These are phyloP conservation scores for Eimeria sp. DNA, from an alignment of 169 alveolate genomes.

Conservation along the genomic window DNA sequence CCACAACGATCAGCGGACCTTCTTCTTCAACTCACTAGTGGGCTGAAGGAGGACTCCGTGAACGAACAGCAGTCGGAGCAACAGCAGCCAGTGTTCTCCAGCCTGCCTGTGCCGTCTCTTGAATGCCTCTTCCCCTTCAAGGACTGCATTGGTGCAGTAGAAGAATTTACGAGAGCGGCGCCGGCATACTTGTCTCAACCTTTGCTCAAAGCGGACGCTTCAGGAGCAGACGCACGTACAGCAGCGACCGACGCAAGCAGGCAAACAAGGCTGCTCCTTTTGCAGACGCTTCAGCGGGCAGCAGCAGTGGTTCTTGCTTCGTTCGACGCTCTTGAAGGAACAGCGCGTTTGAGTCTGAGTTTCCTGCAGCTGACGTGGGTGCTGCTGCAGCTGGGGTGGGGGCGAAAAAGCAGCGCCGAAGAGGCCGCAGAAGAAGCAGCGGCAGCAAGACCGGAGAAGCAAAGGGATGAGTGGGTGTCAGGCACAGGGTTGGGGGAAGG, in stretches of 20 bases:
- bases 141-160: conserved; percentile 1
- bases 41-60: not conserved
- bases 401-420: conserved; percentile 21
- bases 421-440: conserved; percentile 54
- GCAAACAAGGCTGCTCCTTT: not conserved
- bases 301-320: conserved; percentile 73
- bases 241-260: not conserved
- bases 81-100: conserved; percentile 66
- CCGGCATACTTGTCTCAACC: not conserved
- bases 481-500: conserved; percentile 83
- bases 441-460: conserved; percentile 53
- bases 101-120: conserved; percentile 76
- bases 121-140: conserved; percentile 61
- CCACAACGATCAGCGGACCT: conserved; percentile 1
- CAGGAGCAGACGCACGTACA: not conserved
- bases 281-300: conserved; percentile 54
- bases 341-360: conserved; percentile 53
- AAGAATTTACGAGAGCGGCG: conserved; percentile 39
- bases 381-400: conserved; percentile 76
- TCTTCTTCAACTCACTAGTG: conserved; percentile 26
- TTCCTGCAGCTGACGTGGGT: conserved; percentile 60
- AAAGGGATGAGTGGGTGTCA: conserved; percentile 72
- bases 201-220: conserved; percentile 8
- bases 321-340: conserved; percentile 71
- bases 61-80: conserved; percentile 61